Evolutionary conservation across 225 moss, liverwort and hornwort genomes (phyloP).

Genomic region (Polytrichum formosum): DNA sequence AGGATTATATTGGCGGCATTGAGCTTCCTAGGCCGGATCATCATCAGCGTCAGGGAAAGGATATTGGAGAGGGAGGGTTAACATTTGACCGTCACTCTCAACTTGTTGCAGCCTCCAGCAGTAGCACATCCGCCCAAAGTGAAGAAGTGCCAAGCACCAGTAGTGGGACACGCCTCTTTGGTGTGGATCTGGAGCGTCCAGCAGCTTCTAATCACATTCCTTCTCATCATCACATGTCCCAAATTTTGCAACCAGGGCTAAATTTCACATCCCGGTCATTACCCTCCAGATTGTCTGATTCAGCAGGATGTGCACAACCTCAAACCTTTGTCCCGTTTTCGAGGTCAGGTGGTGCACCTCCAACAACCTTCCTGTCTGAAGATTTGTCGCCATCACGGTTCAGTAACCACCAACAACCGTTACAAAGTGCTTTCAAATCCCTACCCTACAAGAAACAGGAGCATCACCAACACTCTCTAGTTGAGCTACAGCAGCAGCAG

Average conservation of each 20-base stretch:
- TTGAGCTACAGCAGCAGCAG: conserved; percentile 41
- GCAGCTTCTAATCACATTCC: conserved; percentile 32
- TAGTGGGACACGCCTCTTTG: conserved; percentile 75
- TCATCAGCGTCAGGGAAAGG: conserved; percentile 17
- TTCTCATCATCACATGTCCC: conserved; percentile 4
- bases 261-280: conserved; percentile 39
- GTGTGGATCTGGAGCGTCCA: conserved; percentile 79
- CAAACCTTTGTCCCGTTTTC: conserved; percentile 15
- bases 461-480: conserved; percentile 16
- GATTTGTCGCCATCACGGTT: conserved; percentile 42
- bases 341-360: conserved; percentile 23
- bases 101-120: conserved; percentile 40
- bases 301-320: conserved; percentile 3
- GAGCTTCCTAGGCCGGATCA: conserved; percentile 25
- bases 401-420: conserved; percentile 28
- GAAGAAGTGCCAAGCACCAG: conserved; percentile 57
- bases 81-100: conserved; percentile 14
- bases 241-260: conserved; percentile 28
- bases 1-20: conserved; percentile 44
- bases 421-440: conserved; percentile 42
- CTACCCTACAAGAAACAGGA: conserved; percentile 34
- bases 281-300: conserved; percentile 39
- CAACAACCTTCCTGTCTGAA: conserved; percentile 27
- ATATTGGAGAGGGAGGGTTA: conserved; percentile 28
- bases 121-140: conserved; percentile 44